These are phyloP conservation scores for Talaromyces wortmannii DNA, from an alignment of 495 filamentous ascomycete species.

Conservation along the genomic window DNA sequence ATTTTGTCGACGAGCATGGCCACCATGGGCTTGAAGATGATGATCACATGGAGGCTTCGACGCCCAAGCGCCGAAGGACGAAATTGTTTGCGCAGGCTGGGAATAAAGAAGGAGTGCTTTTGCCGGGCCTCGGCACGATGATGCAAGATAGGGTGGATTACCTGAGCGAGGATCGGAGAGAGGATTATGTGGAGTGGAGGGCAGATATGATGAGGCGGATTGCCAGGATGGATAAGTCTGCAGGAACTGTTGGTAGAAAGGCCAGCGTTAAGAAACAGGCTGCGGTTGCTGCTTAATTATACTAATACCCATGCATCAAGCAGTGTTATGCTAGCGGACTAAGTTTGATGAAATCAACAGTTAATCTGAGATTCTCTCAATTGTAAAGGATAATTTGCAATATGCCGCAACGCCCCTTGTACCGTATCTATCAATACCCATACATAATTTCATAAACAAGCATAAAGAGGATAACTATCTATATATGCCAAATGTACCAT, in stretches of 20 bases:
- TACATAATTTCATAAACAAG: background rate
- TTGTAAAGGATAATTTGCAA: no score
- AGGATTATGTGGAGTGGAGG: conserved; percentile 71
- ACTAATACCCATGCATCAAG: no score
- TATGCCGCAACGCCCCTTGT: background rate
- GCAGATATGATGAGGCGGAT: conserved; percentile 47
- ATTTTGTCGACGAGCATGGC: conserved; percentile 20
- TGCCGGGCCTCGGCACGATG: conserved; percentile 67
- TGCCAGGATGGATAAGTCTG: conserved; percentile 11
- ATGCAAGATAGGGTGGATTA: conserved; percentile 80
- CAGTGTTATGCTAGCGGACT: no score
- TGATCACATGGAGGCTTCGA: conserved; percentile 18
- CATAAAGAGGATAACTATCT: background rate
- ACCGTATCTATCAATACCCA: background rate
- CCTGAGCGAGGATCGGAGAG: conserved; percentile 60
- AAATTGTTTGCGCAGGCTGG: conserved; percentile 7
- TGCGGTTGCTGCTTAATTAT: background rate
- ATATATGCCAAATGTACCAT: background rate
- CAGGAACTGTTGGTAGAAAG: background rate
- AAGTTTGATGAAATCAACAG: no score
- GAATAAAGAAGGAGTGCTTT: conserved; percentile 32
- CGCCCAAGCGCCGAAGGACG: conserved; percentile 20
- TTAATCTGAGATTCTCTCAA: no score
- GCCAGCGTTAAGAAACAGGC: background rate
- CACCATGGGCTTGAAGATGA: conserved; percentile 30